A percentile compares a stretch with the other conserved stretches of the same genome.
phyloP scores from a whole-genome alignment of 192 early-diverging fungal species.

The Podila epicladia region DNA sequence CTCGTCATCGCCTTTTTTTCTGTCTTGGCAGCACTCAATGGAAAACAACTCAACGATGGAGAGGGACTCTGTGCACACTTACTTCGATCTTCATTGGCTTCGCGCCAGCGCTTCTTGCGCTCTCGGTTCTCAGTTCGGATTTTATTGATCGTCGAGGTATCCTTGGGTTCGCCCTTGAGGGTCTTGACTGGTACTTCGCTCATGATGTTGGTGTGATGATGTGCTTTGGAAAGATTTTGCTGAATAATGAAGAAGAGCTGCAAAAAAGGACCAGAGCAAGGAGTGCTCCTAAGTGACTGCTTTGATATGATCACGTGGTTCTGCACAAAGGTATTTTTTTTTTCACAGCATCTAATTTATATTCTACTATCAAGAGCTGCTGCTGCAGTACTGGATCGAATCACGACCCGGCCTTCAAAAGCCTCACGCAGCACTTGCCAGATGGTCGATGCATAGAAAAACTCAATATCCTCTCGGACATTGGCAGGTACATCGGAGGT shows the following conservation, averaged over 20 bases:
- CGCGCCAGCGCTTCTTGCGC: slow-evolving; percentile 63
- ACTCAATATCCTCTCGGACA: slow-evolving; percentile 74
- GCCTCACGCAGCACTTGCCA: slow-evolving; percentile 73
- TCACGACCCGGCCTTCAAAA: slow-evolving; percentile 52
- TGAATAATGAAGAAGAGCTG: too few relatives aligned
- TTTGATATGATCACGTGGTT: neutral
- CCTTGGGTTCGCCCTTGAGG: neutral
- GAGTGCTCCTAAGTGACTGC: too few relatives aligned
- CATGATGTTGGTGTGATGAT: neutral
- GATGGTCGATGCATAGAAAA: slow-evolving; percentile 72
- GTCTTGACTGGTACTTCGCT: neutral
- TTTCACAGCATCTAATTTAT: neutral
- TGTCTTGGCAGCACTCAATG: too few relatives aligned
- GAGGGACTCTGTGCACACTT: slow-evolving; percentile 13
- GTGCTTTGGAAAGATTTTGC: neutral
- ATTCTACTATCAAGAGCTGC: slow-evolving; percentile 28
- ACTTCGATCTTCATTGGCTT: slow-evolving; percentile 64
- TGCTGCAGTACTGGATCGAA: slow-evolving; percentile 8
- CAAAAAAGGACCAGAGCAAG: too few relatives aligned
- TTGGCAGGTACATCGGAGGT: slow-evolving; percentile 73
- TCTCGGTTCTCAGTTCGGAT: slow-evolving; percentile 62
- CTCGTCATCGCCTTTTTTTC: too few relatives aligned
- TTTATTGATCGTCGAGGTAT: slow-evolving; percentile 13
- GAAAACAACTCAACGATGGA: neutral
- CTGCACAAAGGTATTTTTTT: too few relatives aligned